Conservation (phyloP, 106 monocot species). For the Acorus gramineus region DNA sequence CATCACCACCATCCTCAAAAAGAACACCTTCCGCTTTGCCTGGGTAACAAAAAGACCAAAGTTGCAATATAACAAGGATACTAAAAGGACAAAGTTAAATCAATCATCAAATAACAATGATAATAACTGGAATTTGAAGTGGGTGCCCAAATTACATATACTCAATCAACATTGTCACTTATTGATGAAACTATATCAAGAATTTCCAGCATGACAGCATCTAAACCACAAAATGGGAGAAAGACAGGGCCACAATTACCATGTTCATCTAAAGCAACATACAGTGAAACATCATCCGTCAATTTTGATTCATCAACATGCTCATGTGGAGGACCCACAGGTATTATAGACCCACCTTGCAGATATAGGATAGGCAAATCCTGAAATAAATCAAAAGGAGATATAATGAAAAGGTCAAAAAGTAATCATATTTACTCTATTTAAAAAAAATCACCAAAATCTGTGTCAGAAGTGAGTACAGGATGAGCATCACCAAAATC, state of each 20-base stretch:
- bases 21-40: slow-evolving; percentile 85
- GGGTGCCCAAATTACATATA: no score
- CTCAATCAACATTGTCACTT: no score
- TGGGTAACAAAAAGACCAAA: slow-evolving; percentile 12
- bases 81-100: not conserved
- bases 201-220: no score
- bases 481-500: slow-evolving; percentile 96
- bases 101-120: not conserved
- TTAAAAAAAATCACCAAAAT: not conserved
- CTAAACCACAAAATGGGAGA: no score
- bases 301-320: slow-evolving; percentile 73
- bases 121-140: no score
- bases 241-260: slow-evolving; percentile 30
- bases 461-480: slow-evolving; percentile 29
- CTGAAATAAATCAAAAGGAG: slow-evolving; percentile 29
- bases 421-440: not conserved
- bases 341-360: slow-evolving; percentile 92
- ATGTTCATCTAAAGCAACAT: slow-evolving; percentile 66
- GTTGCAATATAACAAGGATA: not conserved
- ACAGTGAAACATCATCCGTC: slow-evolving; percentile 58
- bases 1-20: slow-evolving; percentile 92
- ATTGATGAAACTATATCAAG: no score
- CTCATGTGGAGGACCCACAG: slow-evolving; percentile 66
- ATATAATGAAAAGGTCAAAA: not conserved
- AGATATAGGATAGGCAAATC: slow-evolving; percentile 85